phyloP scores from a whole-genome alignment of 495 filamentous ascomycete species.

The Aspergillus olivimuriae region DNA sequence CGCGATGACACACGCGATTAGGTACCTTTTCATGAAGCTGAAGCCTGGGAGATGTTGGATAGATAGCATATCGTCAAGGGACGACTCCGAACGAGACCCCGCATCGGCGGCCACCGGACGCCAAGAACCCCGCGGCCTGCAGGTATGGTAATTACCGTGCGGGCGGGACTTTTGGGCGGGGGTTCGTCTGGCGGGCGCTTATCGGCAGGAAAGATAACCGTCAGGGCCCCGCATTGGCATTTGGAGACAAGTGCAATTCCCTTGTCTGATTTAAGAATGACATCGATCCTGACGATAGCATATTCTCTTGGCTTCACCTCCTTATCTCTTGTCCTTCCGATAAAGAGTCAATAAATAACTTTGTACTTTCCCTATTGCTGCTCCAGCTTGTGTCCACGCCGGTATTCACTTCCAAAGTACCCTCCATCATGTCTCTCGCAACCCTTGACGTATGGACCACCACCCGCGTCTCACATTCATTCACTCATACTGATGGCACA shows the following conservation, averaged over 20 bases:
- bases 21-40: no score
- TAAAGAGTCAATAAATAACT: not conserved
- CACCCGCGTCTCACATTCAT: no score
- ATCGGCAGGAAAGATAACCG: not conserved
- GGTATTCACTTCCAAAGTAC: not conserved
- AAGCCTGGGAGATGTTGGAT: no score
- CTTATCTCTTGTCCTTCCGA: not conserved
- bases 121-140: not conserved
- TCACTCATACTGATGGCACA: not conserved
- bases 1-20: no score
- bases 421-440: slow-evolving; percentile 31
- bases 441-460: slow-evolving; percentile 34
- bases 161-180: no score
- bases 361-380: not conserved
- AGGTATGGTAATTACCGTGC: no score
- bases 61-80: no score
- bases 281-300: not conserved
- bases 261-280: not conserved
- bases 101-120: not conserved
- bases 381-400: not conserved
- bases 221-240: not conserved
- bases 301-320: not conserved
- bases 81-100: no score
- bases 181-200: no score
- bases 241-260: not conserved